Conservation (phyloP, 129 eudicot species). For the Helichrysum umbraculigerum region DNA sequence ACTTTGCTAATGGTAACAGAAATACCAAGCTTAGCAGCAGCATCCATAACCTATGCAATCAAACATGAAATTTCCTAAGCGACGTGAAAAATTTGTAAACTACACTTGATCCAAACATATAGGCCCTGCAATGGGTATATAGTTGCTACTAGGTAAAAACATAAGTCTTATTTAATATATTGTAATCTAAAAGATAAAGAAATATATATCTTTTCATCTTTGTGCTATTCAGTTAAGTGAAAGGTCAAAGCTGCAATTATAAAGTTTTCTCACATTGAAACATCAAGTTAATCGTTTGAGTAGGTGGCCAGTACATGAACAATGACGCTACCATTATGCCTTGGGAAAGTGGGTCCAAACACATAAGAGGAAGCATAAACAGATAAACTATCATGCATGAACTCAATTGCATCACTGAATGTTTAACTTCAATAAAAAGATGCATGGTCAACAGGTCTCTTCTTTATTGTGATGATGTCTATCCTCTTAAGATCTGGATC, state of each 20-base stretch:
- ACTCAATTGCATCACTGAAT: conserved; percentile 8
- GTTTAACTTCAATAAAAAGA: conserved; percentile 5
- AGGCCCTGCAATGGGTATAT: not conserved
- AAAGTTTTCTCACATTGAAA: not conserved
- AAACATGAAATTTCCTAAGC: not conserved
- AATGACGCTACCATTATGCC: not conserved
- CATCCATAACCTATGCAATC: conserved; percentile 75
- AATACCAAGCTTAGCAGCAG: conserved; percentile 75
- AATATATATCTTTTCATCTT: not conserved
- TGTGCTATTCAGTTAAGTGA: conserved; percentile 2
- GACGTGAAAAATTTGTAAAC: not conserved
- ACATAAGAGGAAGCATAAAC: conserved; percentile 22
- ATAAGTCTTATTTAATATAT: not conserved
- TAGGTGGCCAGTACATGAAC: not conserved
- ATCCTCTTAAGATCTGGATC: conserved; percentile 11
- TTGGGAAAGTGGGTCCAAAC: not conserved
- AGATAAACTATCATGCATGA: not conserved
- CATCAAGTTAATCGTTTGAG: conserved; percentile 12
- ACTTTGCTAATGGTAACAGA: conserved; percentile 66
- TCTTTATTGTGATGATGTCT: conserved; percentile 11
- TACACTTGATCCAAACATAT: not conserved
- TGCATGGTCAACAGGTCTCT: not conserved
- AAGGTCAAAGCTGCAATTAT: not conserved
- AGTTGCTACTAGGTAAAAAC: not conserved
- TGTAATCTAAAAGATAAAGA: conserved; percentile 1